Conservation (phyloP, 306 rosid species). For the Vigna reflexopilosa region DNA sequence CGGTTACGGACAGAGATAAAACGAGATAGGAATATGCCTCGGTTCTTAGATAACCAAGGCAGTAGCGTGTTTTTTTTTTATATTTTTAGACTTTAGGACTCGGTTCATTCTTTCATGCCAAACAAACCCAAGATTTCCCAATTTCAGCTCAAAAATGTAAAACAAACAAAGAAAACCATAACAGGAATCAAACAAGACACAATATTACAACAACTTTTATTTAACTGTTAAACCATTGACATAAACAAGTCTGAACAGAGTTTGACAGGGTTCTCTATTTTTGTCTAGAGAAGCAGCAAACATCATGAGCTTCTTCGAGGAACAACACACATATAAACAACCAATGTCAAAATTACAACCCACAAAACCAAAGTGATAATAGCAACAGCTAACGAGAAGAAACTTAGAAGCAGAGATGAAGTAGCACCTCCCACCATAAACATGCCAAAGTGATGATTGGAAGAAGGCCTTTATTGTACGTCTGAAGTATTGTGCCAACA, state of each 20-base stretch:
- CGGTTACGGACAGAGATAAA: no score
- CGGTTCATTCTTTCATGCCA: no score
- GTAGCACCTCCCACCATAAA: conserved; percentile 1
- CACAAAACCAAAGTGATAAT: background rate
- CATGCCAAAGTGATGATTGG: background rate
- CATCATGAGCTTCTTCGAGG: background rate
- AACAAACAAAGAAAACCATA: no score
- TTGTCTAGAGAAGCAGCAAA: background rate
- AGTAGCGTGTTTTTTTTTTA: no score
- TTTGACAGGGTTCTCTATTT: background rate
- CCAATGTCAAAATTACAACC: background rate
- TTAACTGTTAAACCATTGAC: background rate
- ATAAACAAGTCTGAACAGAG: background rate
- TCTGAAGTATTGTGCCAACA: background rate
- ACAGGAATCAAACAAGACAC: background rate
- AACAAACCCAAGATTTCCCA: no score
- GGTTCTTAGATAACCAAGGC: no score
- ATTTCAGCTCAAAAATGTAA: no score
- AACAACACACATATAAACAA: background rate
- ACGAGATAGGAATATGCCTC: no score
- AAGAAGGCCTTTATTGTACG: background rate
- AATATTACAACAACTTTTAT: background rate
- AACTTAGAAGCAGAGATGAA: background rate
- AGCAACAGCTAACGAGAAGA: conserved; percentile 28
- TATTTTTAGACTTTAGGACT: no score